Conservation (phyloP, 2,329 filamentous ascomycete genomes). For the Bipolaris gigantea region DNA sequence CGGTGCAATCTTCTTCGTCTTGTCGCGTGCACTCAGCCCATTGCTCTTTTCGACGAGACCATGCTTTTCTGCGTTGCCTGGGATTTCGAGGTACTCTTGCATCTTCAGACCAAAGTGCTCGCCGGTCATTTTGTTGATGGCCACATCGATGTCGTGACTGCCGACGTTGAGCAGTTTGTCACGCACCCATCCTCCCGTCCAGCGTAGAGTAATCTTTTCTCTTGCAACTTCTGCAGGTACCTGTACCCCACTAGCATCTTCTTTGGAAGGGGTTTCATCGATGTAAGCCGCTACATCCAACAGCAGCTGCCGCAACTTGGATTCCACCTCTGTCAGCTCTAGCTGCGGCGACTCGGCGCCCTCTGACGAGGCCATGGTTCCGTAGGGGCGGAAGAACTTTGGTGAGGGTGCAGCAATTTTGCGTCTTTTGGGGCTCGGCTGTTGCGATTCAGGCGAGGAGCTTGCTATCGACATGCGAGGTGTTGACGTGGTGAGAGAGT, state of each 20-base stretch:
- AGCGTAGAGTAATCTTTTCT: slow-evolving; percentile 63
- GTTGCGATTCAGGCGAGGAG: slow-evolving; percentile 24
- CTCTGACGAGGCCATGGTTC: slow-evolving; percentile 32
- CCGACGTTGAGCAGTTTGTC: slow-evolving; percentile 75
- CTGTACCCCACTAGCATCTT: slow-evolving; percentile 34
- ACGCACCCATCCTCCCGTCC: slow-evolving; percentile 85
- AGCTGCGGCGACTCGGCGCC: slow-evolving; percentile 42
- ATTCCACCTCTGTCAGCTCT: slow-evolving; percentile 69
- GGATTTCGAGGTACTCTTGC: slow-evolving; percentile 66
- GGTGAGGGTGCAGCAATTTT: slow-evolving; percentile 25
- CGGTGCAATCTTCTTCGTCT: slow-evolving; percentile 62
- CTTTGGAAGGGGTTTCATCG: slow-evolving; percentile 47
- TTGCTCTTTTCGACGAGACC: slow-evolving; percentile 47
- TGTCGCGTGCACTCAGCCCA: slow-evolving; percentile 45
- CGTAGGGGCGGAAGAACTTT: slow-evolving; percentile 28
- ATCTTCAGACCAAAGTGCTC: slow-evolving; percentile 72
- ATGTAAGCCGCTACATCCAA: slow-evolving; percentile 79
- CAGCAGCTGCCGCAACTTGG: slow-evolving; percentile 72
- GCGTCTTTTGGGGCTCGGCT: slow-evolving; percentile 38
- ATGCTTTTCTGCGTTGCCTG: slow-evolving; percentile 65
- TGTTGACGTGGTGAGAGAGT: slow-evolving; percentile 5
- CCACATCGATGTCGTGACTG: slow-evolving; percentile 82
- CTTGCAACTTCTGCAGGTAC: slow-evolving; percentile 51
- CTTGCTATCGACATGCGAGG: slow-evolving; percentile 38
- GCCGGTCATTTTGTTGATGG: slow-evolving; percentile 84